Percentiles rank a stretch among this genome's conserved stretches.
phyloP scores from a whole-genome alignment of 1,284 basidiomycete species.

The Neotropicomus parvogracilis region DNA sequence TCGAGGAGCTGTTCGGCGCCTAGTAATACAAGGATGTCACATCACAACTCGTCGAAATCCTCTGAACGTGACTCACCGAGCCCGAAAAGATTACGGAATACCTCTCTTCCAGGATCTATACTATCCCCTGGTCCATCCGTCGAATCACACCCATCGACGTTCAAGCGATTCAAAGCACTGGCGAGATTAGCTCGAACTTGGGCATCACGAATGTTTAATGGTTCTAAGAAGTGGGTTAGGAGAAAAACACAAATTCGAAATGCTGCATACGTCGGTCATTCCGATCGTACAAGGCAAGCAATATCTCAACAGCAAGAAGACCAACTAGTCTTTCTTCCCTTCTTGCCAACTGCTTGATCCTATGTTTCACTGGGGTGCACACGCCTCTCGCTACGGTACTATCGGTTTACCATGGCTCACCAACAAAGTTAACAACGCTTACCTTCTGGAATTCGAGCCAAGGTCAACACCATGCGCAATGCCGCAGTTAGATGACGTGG shows the following conservation, averaged over 20 bases:
- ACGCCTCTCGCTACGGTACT: background rate
- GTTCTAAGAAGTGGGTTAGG: constrained; percentile 6
- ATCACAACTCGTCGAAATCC: background rate
- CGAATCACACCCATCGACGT: background rate
- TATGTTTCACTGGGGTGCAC: constrained; percentile 11
- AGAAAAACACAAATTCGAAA: background rate
- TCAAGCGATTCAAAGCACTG: constrained; percentile 11
- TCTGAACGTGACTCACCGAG: constrained; percentile 13
- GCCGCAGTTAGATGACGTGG: constrained; percentile 11
- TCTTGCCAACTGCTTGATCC: constrained; percentile 16
- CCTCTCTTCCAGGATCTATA: constrained; percentile 1
- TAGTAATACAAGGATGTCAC: constrained; percentile 6
- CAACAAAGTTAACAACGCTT: background rate
- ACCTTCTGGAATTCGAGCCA: constrained; percentile 17
- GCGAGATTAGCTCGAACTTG: constrained; percentile 20
- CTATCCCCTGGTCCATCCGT: background rate
- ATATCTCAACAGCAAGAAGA: constrained; percentile 22
- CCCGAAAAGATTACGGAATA: constrained; percentile 18
- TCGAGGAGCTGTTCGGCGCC: background rate
- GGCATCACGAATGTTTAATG: constrained; percentile 2
- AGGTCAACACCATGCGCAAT: constrained; percentile 19
- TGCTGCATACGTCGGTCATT: constrained; percentile 3
- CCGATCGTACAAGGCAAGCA: constrained; percentile 13
- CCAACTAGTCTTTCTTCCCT: constrained; percentile 14
- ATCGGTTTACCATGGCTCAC: background rate